Evolutionary conservation across 768 basidiomycete genomes (phyloP), one percentile per base, ranked within the genome.

Genomic region (Galerina marginata): DNA sequence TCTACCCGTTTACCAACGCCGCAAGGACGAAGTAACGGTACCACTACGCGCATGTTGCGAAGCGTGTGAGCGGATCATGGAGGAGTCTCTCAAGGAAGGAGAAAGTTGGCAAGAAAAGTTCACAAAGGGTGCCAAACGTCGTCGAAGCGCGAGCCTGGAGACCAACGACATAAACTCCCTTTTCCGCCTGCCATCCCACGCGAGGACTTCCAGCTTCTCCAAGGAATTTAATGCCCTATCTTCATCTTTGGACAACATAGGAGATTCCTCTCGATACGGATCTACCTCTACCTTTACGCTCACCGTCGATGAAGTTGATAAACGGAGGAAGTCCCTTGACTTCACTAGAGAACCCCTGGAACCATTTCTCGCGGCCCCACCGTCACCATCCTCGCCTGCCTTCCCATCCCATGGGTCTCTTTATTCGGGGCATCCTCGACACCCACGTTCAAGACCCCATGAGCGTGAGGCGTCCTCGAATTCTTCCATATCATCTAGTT

Each of bases 21-120:
- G 65, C 46, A 69, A 71, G 57, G 77, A 74, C 16, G 64, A 80
- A 14, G 63, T 78, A 33, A 91, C 88, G 0, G 73, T 93, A 1
- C 91, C 91, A 6, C 75, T 93, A 14, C 86, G 91, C 44, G 79
- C 86, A 11, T 93, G 91, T 71, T 93, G 91, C 66, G 71, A 79
- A 9, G 81, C 85, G 46, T 93, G 91, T 67, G 79, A 83, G 42
- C 70, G 73, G 38, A 79, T 80, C 59, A 88, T 84, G 2, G 90
- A 92, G 45, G 79, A 84, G 55, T 83, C 79, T 50, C 67, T 84
- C 39, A 70, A 77, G 43, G 75, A 83, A 63, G 88, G 86, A 36
- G 83, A 84, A 20, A 71, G 79, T 1, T 91, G 87, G 87, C 72
- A 83, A 57, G 87, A 86, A 66, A 83, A 77, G 66, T 92, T 90